phyloP scores from a whole-genome alignment of 148 eudicot species.

The Amaranthus hypochondriacus region DNA sequence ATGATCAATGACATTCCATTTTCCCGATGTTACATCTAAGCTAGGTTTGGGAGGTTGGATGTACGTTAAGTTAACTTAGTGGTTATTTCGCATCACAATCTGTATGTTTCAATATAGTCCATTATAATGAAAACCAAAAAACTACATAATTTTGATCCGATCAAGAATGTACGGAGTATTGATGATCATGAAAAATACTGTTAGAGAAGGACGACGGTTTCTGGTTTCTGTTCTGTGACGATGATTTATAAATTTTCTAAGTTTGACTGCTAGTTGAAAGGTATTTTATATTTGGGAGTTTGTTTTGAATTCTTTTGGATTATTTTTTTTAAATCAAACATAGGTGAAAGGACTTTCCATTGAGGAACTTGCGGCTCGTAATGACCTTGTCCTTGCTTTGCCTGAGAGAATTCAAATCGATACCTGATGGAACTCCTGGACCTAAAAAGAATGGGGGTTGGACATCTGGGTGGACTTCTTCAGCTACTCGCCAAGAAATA shows the following conservation, averaged over 20 bases:
- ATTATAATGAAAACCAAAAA: background rate
- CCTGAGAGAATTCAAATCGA: constrained; percentile 87
- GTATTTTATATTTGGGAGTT: background rate
- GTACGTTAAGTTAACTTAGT: background rate
- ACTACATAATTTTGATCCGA: no score
- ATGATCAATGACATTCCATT: no score
- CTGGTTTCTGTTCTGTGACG: background rate
- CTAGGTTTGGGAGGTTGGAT: no score
- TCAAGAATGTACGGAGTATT: no score
- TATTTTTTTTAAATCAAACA: constrained; percentile 2
- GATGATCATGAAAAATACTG: no score
- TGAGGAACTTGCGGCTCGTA: constrained; percentile 82
- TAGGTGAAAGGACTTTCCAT: constrained; percentile 94
- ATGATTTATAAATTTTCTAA: background rate
- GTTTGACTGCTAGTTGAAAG: background rate
- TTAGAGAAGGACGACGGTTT: no score
- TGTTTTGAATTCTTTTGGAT: background rate
- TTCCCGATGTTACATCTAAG: no score
- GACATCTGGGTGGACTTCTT: constrained; percentile 79
- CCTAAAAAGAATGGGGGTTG: constrained; percentile 82
- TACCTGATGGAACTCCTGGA: constrained; percentile 89
- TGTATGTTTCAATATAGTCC: background rate
- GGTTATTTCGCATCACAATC: background rate
- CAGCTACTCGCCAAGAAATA: constrained; percentile 77
- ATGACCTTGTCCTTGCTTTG: constrained; percentile 82